phyloP scores from a whole-genome alignment of 768 basidiomycete genomes.

The Gelatoporia subvermispora region DNA sequence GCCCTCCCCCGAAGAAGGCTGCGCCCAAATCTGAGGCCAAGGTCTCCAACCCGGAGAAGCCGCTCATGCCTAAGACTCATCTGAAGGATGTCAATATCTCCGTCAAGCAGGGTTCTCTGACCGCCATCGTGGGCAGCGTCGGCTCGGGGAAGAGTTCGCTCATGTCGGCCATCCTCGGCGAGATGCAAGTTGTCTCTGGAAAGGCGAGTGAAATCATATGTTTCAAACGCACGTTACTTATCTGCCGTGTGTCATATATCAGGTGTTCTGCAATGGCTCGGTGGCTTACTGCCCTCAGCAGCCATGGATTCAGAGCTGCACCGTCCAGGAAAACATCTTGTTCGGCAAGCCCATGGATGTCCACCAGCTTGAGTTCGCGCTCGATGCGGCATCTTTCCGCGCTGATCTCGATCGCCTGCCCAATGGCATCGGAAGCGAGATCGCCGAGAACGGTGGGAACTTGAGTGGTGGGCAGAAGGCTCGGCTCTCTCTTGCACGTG shows the following conservation, averaged over 20 bases:
- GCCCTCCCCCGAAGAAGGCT: constrained; percentile 13
- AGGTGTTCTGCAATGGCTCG: constrained; percentile 19
- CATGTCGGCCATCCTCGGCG: constrained; percentile 25
- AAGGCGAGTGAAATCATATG: not conserved
- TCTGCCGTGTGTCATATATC: not conserved
- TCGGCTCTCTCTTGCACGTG: constrained; percentile 34
- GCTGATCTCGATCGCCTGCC: constrained; percentile 26
- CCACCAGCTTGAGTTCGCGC: constrained; percentile 22
- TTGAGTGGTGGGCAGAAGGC: constrained; percentile 42
- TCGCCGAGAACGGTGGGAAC: constrained; percentile 39
- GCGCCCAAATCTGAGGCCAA: too few relatives aligned
- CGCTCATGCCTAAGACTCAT: not conserved
- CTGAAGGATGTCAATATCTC: constrained; percentile 41
- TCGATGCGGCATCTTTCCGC: constrained; percentile 24
- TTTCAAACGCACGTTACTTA: not conserved
- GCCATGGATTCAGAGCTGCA: constrained; percentile 26
- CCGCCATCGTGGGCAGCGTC: constrained; percentile 57
- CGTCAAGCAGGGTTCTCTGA: constrained; percentile 46
- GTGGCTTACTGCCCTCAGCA: constrained; percentile 30
- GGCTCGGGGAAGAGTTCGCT: constrained; percentile 51
- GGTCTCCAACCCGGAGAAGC: too few relatives aligned
- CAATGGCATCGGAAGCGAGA: constrained; percentile 33
- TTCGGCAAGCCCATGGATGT: constrained; percentile 26
- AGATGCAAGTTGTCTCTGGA: constrained; percentile 24
- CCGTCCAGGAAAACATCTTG: constrained; percentile 28